Evolutionary conservation across 768 basidiomycete genomes (phyloP), one percentile per base, ranked within the genome.

Genomic region (Leccinum subtestaceum): DNA sequence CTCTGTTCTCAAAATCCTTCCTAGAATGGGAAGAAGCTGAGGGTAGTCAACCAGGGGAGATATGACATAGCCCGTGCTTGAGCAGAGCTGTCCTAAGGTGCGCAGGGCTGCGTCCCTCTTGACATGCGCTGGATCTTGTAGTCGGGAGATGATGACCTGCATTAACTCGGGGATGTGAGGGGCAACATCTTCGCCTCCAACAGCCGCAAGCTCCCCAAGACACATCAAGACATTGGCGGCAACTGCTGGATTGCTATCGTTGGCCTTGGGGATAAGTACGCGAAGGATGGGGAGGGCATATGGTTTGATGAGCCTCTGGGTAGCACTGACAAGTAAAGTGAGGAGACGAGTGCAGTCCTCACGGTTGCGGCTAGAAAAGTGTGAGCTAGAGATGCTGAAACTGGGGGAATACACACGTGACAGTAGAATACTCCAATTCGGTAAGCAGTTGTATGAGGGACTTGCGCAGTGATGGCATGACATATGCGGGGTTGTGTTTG

Each of bases 381-480:
- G 32, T 58, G 15, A 57, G 40, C 53, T 27, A 15, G 12, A 27
- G 43, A n/a, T 4, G 53, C 21, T 31, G 1, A 19, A 15, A 50
- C 1, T 9, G 19, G 13, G 4, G 66, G 67, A 27, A 57, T 27
- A 86, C 94, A 78, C 75, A 89, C 87, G 78, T 79, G 53, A 94
- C 87, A 2, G 91, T 95, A 4, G 95, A 93, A 69, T 98, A 98
- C 75, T 98, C 95, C 38, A 99, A 77, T 75, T 98, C 97, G 1
- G 97, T 98, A 58, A 99, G 78, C 7, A 99, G 82, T 70, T 98
- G 96, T 56, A 98, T 97, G 59, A 99, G 79, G 1, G 95, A 88
- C 74, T 98, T 98, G 50, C 97, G 84, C 23, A 99, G 78, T 4
- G 93, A 94, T 9, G 97, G 96, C 90, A 99, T 98, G 19, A 99